A percentile compares a stretch with the other conserved stretches of the same genome.
phyloP scores from a whole-genome alignment of 345 rosid genomes.

The Lepidium didymum region DNA sequence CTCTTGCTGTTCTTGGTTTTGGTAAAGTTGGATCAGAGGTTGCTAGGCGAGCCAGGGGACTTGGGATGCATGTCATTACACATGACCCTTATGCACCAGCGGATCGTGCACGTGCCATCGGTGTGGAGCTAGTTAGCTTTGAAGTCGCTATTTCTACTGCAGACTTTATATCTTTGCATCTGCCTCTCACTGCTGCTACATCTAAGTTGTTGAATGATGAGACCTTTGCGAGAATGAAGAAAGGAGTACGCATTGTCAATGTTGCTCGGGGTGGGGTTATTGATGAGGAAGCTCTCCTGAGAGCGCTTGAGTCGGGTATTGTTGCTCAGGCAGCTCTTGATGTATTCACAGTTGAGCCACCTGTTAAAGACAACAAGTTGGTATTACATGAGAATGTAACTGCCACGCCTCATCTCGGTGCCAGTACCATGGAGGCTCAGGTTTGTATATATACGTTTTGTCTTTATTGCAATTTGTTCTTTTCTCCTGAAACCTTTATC shows the following conservation, averaged over 20 bases:
- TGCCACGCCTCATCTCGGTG: constrained; percentile 59
- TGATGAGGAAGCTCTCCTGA: constrained; percentile 45
- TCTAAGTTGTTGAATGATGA: constrained; percentile 43
- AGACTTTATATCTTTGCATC: constrained; percentile 47
- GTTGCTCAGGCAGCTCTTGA: constrained; percentile 55
- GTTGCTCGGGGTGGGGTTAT: constrained; percentile 53
- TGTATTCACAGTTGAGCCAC: constrained; percentile 47
- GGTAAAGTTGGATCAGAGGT: constrained; percentile 60
- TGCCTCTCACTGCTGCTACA: constrained; percentile 49
- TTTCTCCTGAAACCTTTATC: neutral
- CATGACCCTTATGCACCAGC: constrained; percentile 53
- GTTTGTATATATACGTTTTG: neutral
- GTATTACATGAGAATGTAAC: constrained; percentile 45
- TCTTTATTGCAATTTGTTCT: neutral
- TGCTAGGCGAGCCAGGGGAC: constrained; percentile 46
- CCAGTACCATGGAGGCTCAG: constrained; percentile 56
- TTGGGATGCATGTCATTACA: constrained; percentile 45
- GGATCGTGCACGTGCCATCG: constrained; percentile 47
- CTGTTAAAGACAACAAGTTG: constrained; percentile 33
- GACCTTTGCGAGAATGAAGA: constrained; percentile 46
- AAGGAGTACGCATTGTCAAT: constrained; percentile 44
- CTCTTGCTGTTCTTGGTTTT: constrained; percentile 49
- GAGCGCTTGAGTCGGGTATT: constrained; percentile 38
- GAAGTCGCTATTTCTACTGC: constrained; percentile 42
- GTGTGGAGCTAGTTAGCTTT: constrained; percentile 40